These are phyloP conservation scores for Pogostemon cablin DNA, from an alignment of 257 asterid genomes.

Conservation along the genomic window DNA sequence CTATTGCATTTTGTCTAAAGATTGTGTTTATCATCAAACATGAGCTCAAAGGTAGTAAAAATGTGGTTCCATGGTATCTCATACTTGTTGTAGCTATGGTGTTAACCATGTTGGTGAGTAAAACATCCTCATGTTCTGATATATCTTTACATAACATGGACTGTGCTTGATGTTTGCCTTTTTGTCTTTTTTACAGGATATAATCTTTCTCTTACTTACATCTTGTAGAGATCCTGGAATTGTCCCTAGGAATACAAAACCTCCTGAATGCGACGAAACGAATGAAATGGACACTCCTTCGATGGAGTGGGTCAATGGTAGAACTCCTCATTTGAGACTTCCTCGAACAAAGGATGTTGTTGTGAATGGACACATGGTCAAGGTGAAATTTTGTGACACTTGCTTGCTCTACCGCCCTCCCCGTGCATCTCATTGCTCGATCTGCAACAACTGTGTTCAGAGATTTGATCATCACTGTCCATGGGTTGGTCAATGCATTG, in stretches of 20 bases:
- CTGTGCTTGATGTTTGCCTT: constrained; percentile 18
- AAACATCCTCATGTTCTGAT: constrained; percentile 15
- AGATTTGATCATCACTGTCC: constrained; percentile 94
- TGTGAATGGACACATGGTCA: constrained; percentile 73
- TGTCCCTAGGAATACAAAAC: constrained; percentile 61
- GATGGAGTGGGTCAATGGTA: constrained; percentile 86
- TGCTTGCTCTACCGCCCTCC: constrained; percentile 95
- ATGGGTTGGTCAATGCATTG: constrained; percentile 97
- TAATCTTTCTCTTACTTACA: constrained; percentile 69
- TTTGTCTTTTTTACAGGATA: constrained; percentile 52
- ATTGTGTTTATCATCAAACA: constrained; percentile 43
- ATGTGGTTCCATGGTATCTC: constrained; percentile 59
- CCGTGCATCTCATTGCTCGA: constrained; percentile 94
- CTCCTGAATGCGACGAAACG: constrained; percentile 67
- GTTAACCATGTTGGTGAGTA: constrained; percentile 69
- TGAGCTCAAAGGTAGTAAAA: constrained; percentile 42
- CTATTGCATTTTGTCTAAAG: constrained; percentile 64
- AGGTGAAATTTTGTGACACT: constrained; percentile 82
- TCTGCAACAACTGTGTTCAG: constrained; percentile 94
- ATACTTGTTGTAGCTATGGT: constrained; percentile 56
- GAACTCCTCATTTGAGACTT: constrained; percentile 70
- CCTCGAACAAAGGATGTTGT: constrained; percentile 74
- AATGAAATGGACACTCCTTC: constrained; percentile 62
- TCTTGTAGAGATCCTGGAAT: constrained; percentile 89
- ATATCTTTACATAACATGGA: not conserved